Percentiles rank a stretch among this genome's conserved stretches.
Evolutionary conservation across 2,329 filamentous ascomycete genomes (phyloP).

Genomic region (Graphiopsis chlorocephala): DNA sequence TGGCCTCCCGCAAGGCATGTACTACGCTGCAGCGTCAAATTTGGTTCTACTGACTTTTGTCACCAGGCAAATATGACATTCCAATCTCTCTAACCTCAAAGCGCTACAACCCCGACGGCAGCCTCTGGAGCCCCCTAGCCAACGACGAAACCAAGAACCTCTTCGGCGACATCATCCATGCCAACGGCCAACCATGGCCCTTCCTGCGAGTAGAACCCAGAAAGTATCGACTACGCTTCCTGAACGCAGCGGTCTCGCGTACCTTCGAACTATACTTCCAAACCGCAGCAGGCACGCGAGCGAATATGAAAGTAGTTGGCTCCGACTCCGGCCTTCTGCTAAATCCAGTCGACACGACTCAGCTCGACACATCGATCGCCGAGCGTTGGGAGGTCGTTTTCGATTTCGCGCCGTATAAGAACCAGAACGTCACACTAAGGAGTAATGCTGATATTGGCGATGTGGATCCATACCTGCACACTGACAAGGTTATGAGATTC

Average conservation of each 20-base stretch:
- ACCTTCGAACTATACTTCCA: constrained; percentile 51
- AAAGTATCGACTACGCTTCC: constrained; percentile 58
- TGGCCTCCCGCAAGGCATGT: constrained; percentile 42
- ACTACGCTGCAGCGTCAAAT: not conserved
- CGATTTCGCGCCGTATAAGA: constrained; percentile 51
- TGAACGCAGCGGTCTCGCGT: constrained; percentile 49
- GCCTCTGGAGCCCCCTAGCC: constrained; percentile 46
- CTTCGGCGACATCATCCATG: constrained; percentile 57
- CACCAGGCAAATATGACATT: constrained; percentile 49
- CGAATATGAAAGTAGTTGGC: constrained; percentile 54
- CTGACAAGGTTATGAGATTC: constrained; percentile 41
- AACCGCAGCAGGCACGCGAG: constrained; percentile 27
- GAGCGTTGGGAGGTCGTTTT: constrained; percentile 59
- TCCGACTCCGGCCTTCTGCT: constrained; percentile 54
- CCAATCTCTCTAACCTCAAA: constrained; percentile 52
- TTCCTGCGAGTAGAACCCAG: constrained; percentile 56
- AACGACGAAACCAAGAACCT: constrained; percentile 43
- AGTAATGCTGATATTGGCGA: constrained; percentile 25
- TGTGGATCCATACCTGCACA: constrained; percentile 48
- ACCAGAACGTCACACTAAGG: constrained; percentile 41
- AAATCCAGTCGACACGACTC: constrained; percentile 43
- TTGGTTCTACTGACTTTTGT: not conserved
- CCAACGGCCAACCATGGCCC: constrained; percentile 60
- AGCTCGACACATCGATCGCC: constrained; percentile 51
- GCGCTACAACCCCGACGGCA: constrained; percentile 51